Conservation (phyloP, 2,329 filamentous ascomycete genomes). For the Colletotrichum sp. region DNA sequence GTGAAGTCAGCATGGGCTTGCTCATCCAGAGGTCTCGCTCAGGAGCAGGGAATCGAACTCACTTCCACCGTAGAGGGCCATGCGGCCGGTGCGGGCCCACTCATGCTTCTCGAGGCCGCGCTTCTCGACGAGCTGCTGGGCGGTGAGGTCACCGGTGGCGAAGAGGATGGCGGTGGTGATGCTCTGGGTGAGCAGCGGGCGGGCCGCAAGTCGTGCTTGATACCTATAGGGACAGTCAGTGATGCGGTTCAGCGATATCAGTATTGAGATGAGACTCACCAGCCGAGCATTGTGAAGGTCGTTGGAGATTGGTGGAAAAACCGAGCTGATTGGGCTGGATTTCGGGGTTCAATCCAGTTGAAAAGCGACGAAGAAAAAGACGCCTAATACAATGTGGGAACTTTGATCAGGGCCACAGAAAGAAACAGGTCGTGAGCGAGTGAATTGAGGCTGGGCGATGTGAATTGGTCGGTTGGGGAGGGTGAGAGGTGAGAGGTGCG, state of each 20-base stretch:
- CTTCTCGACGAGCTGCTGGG: constrained; percentile 90
- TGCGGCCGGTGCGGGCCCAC: constrained; percentile 72
- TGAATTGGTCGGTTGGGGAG: background rate
- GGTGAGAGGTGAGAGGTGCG: background rate
- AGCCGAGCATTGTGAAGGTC: constrained; percentile 18
- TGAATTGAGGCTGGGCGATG: background rate
- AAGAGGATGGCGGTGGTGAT: constrained; percentile 92
- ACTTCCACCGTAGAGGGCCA: constrained; percentile 83
- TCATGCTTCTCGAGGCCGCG: constrained; percentile 81
- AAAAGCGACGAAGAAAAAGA: background rate
- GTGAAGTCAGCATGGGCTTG: background rate
- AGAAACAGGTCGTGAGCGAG: background rate
- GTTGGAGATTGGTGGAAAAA: background rate
- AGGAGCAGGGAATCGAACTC: constrained; percentile 34
- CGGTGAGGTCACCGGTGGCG: constrained; percentile 86
- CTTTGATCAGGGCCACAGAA: background rate
- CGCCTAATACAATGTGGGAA: too few species aligned
- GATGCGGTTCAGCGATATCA: background rate
- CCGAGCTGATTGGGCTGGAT: background rate
- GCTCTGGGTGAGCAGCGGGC: constrained; percentile 88
- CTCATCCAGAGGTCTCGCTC: background rate
- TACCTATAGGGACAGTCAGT: constrained; percentile 62
- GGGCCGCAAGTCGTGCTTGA: constrained; percentile 78
- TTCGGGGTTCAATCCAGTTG: background rate
- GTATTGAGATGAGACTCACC: background rate